Evolutionary conservation across 805 yeast species (phyloP), one percentile per base, ranked within the genome.

Genomic region (Kuraishia floccosa): DNA sequence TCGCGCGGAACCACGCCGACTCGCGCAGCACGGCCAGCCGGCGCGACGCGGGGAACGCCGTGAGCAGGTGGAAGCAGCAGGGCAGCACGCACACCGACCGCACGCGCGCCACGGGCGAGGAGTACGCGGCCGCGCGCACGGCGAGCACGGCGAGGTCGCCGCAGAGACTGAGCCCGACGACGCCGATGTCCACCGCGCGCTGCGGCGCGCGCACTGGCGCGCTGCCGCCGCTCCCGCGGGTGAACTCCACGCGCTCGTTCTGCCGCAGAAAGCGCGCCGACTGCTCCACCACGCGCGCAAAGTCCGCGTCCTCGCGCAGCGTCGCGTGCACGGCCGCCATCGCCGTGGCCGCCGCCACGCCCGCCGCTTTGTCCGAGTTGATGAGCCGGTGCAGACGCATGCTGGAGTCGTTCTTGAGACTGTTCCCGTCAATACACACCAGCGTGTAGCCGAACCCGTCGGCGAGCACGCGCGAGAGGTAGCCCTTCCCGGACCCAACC

Each of bases 401-500:
- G 18, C 37, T 43, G 3, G 50, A 42, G 13, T 34, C 35, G 7
- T 40, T 26, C 15, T 52, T 32, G 8, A 41, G 44, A 2, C 20
- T 17, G 19, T 42, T 43, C 22, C 31, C 25, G 30, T 52, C 57
- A 2, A 46, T 42, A 27, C 54, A 47, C 12, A 44, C 39, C 4
- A 42, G 35, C 9, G 28, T 34, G 7, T 34, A 25, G 1, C 37
- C 17, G 30, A 34, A 42, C 10, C 37, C 28, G 27, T 41, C 41
- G 2, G 40, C 34, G 8, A 52, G 27, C 4, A 52, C 30, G 11
- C 56, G 35, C 3, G 49, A 40, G 15, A 52, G 27, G 26, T 48
- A 46, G 6, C 56, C 56, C 28, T 49, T 52, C 4, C 57, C 57
- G 1, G 55, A 46, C 6, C 50, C 57, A 13, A 52, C 35, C 26